Evolutionary conservation across 1,284 basidiomycete species (phyloP).

Genomic region (Dichomitus squalens): DNA sequence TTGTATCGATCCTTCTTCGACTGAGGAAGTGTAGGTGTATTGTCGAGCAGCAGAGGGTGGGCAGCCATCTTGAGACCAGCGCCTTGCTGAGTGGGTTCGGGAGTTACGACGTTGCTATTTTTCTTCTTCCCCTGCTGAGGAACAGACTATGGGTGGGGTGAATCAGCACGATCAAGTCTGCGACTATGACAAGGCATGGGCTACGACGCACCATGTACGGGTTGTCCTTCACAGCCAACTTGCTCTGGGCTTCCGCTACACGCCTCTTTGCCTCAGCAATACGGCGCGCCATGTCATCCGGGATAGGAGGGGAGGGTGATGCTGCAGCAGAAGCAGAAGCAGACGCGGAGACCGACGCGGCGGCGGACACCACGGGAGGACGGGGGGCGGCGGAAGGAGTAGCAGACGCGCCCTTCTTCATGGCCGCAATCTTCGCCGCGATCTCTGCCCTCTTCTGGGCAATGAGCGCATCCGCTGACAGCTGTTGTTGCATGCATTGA

Average conservation of each 20-base stretch:
- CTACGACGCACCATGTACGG: conserved; percentile 73
- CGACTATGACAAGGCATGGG: background rate
- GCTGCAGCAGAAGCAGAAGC: conserved; percentile 33
- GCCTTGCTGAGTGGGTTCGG: conserved; percentile 70
- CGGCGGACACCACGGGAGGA: conserved; percentile 31
- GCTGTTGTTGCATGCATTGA: conserved; percentile 29
- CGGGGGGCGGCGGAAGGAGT: conserved; percentile 28
- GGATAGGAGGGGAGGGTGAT: conserved; percentile 44
- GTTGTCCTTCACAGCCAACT: conserved; percentile 73
- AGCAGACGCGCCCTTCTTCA: conserved; percentile 53
- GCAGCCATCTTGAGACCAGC: conserved; percentile 88
- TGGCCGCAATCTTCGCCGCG: conserved; percentile 79
- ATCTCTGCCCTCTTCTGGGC: conserved; percentile 84
- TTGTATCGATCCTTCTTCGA: conserved; percentile 90
- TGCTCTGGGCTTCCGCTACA: conserved; percentile 78
- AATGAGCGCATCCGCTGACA: conserved; percentile 63
- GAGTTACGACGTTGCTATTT: conserved; percentile 22
- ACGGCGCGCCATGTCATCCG: conserved; percentile 67
- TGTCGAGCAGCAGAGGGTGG: conserved; percentile 83
- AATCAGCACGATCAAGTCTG: background rate
- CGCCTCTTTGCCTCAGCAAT: conserved; percentile 81
- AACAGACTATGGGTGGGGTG: conserved; percentile 41
- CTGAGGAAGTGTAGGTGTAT: conserved; percentile 55
- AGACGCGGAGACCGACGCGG: conserved; percentile 32
- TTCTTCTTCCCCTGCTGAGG: conserved; percentile 58